Evolutionary conservation across 164 flowering plant genomes (phyloP), one percentile per base, ranked within the genome.

Genomic region (Warburgia ugandensis): DNA sequence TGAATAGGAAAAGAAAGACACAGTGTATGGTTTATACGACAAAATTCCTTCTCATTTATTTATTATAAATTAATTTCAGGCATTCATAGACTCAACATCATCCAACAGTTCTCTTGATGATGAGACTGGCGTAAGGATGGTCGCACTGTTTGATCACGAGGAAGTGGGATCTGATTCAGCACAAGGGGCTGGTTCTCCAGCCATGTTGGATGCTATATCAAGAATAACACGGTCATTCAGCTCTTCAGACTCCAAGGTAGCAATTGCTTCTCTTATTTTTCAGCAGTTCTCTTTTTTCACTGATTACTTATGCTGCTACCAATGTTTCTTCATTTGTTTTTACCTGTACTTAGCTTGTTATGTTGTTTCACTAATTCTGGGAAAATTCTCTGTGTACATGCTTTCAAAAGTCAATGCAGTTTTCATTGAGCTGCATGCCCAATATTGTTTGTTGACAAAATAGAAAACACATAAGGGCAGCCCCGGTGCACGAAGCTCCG

Each of bases 111-210:
- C 78, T 58, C 80, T 79, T 59, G 67, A 77, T 17, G 65, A 73
- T 37, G 85, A 79, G 57, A 58, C 63, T 63, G 96, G 97, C 51
- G 78, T 92, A 48, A 82, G 95, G 69, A 77, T 92, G 87, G 87
- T 88, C 31, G 89, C 97, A 10, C 60, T 79, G 48, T 79, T 77
- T 64, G 85, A 79, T 59, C 81, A 79, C 26, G 85, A 79, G 65
- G 85, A 79, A 53, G 78, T 79, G 30, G 85, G 85, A 36, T 79
- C 85, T 17, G 29, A 71, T 55, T 79, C 99, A 51, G 99, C 97
- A 43, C 99, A 92, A 68, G 99, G 97, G 68, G 97, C 99, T 63
- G 99, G 99, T 11, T 92, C 99, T 64, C 97, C 97, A 42, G 94
- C 47, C 58, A 69, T 84, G 84, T 60, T 84, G n/a, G 94, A 89